Base-by-base conservation (phyloP, 306 rosid genomes). In the Gillenia trifoliata region DNA sequence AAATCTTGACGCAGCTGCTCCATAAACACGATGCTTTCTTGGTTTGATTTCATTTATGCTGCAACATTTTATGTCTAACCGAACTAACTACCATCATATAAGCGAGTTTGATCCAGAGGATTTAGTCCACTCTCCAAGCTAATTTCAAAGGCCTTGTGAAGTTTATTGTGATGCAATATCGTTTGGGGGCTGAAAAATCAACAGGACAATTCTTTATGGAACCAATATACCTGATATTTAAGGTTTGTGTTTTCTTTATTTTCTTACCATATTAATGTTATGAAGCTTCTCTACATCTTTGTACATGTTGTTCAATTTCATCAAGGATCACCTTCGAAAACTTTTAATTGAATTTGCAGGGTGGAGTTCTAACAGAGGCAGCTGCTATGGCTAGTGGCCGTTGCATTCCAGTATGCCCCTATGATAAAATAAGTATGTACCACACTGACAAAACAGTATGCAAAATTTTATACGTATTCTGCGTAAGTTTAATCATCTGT, bases 371-470 rank as follows among this genome's bases (percentile, higher is more conserved):
- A 74, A 85, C 93, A 0, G 98, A 93, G 50, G 93, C n/a, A n/a
- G 98, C 43, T 93, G 98, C 72, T 93, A 93, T 79, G 98, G 98
- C 31, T 93, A n/a, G 98, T 72, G 97, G 98, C 31, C 97, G 96
- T 38, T 93, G 98, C 86, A 80, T 86, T 77, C 98, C 98, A n/a
- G 83, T 91, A 72, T 93, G 98, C 79, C 98, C 98, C 55, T 93
- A 86, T 16, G 97, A 93, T 76, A 85, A 89, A 85, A 93, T 93
- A 85, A 93, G 98, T 93, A 73, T 4, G 83, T 69, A 22, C 43
- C 29, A 19, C 45, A 47, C 45, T 25, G 23, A 50, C 7, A 50
- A 50, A 19, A 5, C n/a, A 55, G 22, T 22, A 22, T 55, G 61
- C 61, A 55, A 10, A 38, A 28, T 23, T 63, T 17, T 57, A 4